Base-by-base conservation (phyloP, 495 filamentous ascomycete species). In the Jackrogersella minutella region DNA sequence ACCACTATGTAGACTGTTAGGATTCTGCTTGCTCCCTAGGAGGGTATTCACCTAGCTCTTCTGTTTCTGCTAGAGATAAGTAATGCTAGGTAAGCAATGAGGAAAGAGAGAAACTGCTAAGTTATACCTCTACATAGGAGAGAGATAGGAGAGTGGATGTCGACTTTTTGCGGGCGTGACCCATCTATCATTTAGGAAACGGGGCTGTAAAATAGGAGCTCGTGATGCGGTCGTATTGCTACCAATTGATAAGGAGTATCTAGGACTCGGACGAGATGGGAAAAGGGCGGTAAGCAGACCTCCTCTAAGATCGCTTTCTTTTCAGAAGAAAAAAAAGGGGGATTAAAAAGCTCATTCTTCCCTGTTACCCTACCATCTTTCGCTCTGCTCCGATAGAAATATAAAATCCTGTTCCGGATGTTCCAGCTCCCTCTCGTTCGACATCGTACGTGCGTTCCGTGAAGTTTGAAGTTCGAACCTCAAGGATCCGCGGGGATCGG, bases 371-470 rank as follows among this genome's bases (percentile, higher is more conserved):
- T 28, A 30, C 36, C 47, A 22, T 41, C 46, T 7, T 30, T 62
- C 46, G 53, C 53, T 40, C 40, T 52, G 0, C 46, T 47, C 63
- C 62, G 62, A 54, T n/a, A 58, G 51, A 6, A 14, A 13, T 37
- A 1, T 14, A 26, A 13, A 53, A 55, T 9, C 33, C 16, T 21
- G 26, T 13, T 7, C 56, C 34, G 34, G 30, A 43, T 13, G 10
- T 57, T 39, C 37, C 6, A 31, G 13, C 22, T n/a, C n/a, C n/a
- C 17, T 61, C 53, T 69, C 66, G 66, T 69, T 59, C 50, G 66
- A 69, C 56, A 64, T 69, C 66, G 66, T 69, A 69, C 60, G 66
- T 69, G 59, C 41, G 31, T n/a, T 33, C 22, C 26, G 53, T 28
- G 46, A 33, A 55, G 22, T 47, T 14, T n/a, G n/a, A n/a, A n/a